Conservation (phyloP, 2,329 filamentous ascomycete genomes). For the Epichloe amarillans region DNA sequence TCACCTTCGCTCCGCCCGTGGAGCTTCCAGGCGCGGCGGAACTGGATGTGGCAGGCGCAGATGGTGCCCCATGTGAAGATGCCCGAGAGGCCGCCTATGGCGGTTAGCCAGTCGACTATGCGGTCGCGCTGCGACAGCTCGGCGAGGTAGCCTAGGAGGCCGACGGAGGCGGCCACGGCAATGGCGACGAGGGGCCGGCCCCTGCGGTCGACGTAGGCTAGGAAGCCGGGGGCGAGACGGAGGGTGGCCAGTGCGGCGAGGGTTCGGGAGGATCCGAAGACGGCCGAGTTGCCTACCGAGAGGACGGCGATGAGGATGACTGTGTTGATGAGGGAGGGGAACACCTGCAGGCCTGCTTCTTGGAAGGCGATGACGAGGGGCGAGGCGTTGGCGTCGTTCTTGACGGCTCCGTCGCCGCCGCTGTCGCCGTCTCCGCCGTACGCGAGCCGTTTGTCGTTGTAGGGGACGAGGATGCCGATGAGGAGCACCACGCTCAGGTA, state of each 20-base stretch:
- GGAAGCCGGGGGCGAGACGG: conserved; percentile 39
- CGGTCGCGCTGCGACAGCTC: conserved; percentile 42
- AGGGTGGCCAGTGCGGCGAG: conserved; percentile 71
- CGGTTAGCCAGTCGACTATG: conserved; percentile 67
- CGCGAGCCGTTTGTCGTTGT: conserved; percentile 9
- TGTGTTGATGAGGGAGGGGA: conserved; percentile 24
- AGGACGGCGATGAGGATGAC: conserved; percentile 44
- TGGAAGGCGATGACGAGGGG: conserved; percentile 8
- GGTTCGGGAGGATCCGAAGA: conserved; percentile 79
- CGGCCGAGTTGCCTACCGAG: conserved; percentile 64
- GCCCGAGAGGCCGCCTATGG: conserved; percentile 54
- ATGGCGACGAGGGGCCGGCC: conserved; percentile 64
- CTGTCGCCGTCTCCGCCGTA: not conserved
- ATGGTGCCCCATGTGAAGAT: conserved; percentile 67
- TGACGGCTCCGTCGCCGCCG: not conserved
- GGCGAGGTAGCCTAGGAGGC: conserved; percentile 58
- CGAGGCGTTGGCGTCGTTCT: conserved; percentile 3
- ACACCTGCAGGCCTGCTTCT: conserved; percentile 4
- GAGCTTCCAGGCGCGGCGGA: conserved; percentile 33
- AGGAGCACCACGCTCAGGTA: conserved; percentile 12
- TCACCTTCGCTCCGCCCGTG: not conserved
- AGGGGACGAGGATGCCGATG: conserved; percentile 11
- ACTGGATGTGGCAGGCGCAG: conserved; percentile 70
- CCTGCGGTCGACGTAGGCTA: conserved; percentile 56
- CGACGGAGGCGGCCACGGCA: conserved; percentile 45